Evolutionary conservation across 768 basidiomycete species (phyloP), one percentile per base, ranked within the genome.

Genomic region (Austroboletus festivus): DNA sequence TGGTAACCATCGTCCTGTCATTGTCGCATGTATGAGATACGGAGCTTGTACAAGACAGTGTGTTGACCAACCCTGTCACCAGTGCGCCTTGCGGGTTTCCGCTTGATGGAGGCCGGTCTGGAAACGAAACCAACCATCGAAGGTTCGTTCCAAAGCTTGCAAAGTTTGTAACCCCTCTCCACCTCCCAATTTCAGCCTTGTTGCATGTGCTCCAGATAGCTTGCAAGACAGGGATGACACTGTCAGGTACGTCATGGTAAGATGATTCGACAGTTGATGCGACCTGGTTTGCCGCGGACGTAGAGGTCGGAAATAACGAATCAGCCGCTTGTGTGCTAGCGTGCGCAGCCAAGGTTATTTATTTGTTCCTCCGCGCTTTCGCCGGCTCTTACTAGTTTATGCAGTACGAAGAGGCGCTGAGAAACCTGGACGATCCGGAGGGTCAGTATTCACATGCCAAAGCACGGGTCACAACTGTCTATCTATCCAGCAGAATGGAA

Each of bases 401-500:
- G 59, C 57, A 91, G 89, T 89, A 81, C 62, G 90, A 91, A 72
- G 86, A 90, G 62, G 67, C 74, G 56, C 71, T 91, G 57, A 78
- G 79, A 67, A 78, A 73, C 51, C 63, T 71, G 46, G 76, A 80
- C 54, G 81, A 82, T 67, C 71, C 75, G 45, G 77, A 82, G 48
- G 78, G 76, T 30, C 63, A 69, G 19, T 75, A 87, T 68, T 73
- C 75, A 48, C 80, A 78, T 56, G 73, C 80, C 42, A 78, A 77
- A 60, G 82, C 85, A 56, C 81, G 79, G 55, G 85, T 85, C 40
- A 81, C 81, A 10, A 66, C 82, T 46, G 74, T 86, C 42, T 93
- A 91, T 71, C 79, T 85, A 63, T 84, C 82, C 54, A 79, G 81
- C 61, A 79, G 89, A 72, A 93, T 93, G 89, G 89, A 91, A 80